These are phyloP conservation scores for Hyphopichia khmerensis DNA, from an alignment of 1,139 yeast species.

Conservation along the genomic window DNA sequence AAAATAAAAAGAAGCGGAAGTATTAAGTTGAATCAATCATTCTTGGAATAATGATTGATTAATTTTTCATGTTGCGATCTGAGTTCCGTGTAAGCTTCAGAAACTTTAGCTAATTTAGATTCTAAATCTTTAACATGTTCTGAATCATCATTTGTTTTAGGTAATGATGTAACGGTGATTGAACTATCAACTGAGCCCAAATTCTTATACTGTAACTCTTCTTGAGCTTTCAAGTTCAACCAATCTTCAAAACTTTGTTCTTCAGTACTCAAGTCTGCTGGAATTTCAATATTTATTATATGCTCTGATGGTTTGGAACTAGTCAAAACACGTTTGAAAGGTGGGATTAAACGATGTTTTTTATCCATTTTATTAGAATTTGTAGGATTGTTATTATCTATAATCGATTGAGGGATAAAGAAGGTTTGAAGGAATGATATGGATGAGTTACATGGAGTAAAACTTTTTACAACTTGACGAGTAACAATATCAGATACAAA, in stretches of 20 bases:
- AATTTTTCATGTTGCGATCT: conserved; percentile 62
- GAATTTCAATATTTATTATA: conserved; percentile 50
- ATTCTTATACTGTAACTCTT: conserved; percentile 52
- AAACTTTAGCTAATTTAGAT: conserved; percentile 47
- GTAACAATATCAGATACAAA: conserved; percentile 73
- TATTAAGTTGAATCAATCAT: conserved; percentile 17
- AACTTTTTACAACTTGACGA: conserved; percentile 68
- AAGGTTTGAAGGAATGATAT: conserved; percentile 24
- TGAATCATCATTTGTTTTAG: conserved; percentile 5
- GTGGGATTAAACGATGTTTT: conserved; percentile 48
- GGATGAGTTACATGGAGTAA: conserved; percentile 53
- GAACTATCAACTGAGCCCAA: conserved; percentile 37
- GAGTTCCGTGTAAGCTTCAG: conserved; percentile 58
- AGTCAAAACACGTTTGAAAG: conserved; percentile 57
- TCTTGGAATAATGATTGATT: conserved; percentile 49
- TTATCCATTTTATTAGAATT: conserved; percentile 21
- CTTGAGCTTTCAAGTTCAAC: conserved; percentile 45
- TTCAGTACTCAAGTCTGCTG: conserved; percentile 4
- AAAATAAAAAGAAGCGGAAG: too few species aligned
- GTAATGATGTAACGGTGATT: conserved; percentile 12
- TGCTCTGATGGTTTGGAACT: conserved; percentile 47
- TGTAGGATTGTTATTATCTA: conserved; percentile 9
- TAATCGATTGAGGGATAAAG: conserved; percentile 4
- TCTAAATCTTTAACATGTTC: conserved; percentile 30
- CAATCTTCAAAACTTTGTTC: conserved; percentile 31